phyloP scores from a whole-genome alignment of 805 yeast species.

The Naumovozyma baii region DNA sequence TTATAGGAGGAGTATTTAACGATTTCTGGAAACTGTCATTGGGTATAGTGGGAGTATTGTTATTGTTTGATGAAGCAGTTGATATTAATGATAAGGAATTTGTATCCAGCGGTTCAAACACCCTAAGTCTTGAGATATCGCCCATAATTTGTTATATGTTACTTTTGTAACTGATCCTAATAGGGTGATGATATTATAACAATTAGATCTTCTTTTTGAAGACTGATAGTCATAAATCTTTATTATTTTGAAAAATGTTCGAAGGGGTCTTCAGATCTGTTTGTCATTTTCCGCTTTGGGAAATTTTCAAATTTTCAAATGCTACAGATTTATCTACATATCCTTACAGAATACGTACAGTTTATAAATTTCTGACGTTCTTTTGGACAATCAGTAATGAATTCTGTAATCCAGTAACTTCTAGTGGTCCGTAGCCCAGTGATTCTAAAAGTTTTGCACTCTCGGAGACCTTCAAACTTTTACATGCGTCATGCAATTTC shows the following conservation, averaged over 20 bases:
- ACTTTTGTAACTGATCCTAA: too few relatives aligned
- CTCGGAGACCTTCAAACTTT: conserved; percentile 3
- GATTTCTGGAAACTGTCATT: conserved; percentile 6
- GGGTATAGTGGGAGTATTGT: conserved; percentile 4
- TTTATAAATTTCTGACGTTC: conserved; percentile 12
- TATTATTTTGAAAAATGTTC: too few relatives aligned
- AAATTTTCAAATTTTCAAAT: too few relatives aligned
- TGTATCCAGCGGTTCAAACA: conserved; percentile 22
- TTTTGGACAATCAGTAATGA: conserved; percentile 12
- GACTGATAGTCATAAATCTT: too few relatives aligned
- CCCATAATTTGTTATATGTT: too few relatives aligned
- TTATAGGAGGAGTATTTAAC: conserved; percentile 9
- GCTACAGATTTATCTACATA: too few relatives aligned
- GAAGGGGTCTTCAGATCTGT: background rate
- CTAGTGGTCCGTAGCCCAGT: conserved; percentile 8
- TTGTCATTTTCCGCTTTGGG: background rate
- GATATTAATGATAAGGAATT: conserved; percentile 21
- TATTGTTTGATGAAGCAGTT: conserved; percentile 13
- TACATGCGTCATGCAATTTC: conserved; percentile 5
- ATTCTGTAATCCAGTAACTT: conserved; percentile 3
- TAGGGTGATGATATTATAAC: too few relatives aligned
- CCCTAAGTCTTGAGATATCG: conserved; percentile 9
- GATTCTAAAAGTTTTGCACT: conserved; percentile 4
- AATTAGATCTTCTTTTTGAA: too few relatives aligned
- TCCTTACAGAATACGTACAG: too few relatives aligned